Evolutionary conservation across 768 basidiomycete genomes (phyloP), one percentile per base, ranked within the genome.

Genomic region (Lactarius pseudohatsudake): DNA sequence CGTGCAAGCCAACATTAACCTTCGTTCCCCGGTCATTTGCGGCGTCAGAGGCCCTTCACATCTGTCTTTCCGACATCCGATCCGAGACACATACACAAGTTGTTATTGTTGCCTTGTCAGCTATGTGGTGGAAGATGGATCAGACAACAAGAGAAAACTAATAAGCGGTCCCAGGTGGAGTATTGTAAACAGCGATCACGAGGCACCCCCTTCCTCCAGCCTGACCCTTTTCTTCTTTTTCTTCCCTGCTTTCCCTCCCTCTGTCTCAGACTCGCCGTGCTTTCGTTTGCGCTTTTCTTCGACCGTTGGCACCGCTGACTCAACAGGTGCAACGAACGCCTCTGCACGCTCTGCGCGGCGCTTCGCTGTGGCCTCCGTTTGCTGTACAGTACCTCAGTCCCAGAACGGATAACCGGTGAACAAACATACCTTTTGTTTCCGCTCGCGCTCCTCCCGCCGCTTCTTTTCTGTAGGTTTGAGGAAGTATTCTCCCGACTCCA

Each of bases 401-500:
- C 67, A 62, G 65, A 61, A 43, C n/a, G n/a, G 59, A 58, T 1
- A 34, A 36, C 7, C 28, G 32, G 54, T 11, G 26, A 22, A 9
- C 32, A 32, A 11, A 67, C 77, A 38, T 61, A 88, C 91, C 85
- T 92, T 94, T 75, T 94, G 86, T 77, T 86, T 88, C 74, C 90
- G 80, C 73, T 84, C 82, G 64, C 83, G 84, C 38, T 84, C 82
- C 72, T 94, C 92, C 41, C 86, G 82, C 3, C 84, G 86, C 70
- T 89, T 89, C 80, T 91, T 96, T 75, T 98, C 92, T 66, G 86
- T 82, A 20, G 90, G 79, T 75, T 96, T 97, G 79, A 99, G 89
- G 82, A 98, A 99, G 75, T 98, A 98, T 74, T 98, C 97, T 79
- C 97, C 97, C 2, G 91, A 91, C 74, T 97, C 96, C 70, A 98